phyloP scores from a whole-genome alignment of 306 rosid genomes.

The Acacia acuminata region DNA sequence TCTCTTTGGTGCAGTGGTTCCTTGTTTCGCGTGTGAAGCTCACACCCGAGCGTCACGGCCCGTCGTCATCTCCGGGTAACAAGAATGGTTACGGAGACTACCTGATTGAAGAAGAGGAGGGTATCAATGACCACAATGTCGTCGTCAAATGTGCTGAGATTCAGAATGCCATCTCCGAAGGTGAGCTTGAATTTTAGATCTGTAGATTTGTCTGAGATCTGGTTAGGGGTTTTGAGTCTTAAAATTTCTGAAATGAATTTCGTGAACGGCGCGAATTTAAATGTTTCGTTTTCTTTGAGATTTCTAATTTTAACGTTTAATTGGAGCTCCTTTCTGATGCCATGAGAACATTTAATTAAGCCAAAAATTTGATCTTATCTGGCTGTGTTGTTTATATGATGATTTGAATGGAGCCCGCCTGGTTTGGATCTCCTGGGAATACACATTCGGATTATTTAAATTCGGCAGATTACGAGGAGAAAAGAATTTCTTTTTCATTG shows the following conservation, averaged over 20 bases:
- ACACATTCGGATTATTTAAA: not conserved
- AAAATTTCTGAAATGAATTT: not conserved
- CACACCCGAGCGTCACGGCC: slow-evolving; percentile 48
- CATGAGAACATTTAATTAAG: not conserved
- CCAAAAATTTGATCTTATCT: not conserved
- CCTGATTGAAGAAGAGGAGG: slow-evolving; percentile 76
- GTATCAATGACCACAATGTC: slow-evolving; percentile 68
- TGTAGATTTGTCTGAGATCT: slow-evolving; percentile 24
- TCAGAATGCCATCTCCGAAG: slow-evolving; percentile 79
- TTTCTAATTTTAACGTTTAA: not conserved
- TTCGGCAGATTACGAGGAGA: not conserved
- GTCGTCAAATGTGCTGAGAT: slow-evolving; percentile 75
- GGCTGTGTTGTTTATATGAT: not conserved
- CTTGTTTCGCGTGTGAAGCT: slow-evolving; percentile 69
- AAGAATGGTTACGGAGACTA: slow-evolving; percentile 65
- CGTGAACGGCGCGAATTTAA: not conserved
- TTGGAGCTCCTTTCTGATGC: not conserved
- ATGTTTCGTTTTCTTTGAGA: not conserved
- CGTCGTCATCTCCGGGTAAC: slow-evolving; percentile 37
- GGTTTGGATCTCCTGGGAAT: not conserved
- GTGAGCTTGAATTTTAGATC: slow-evolving; percentile 34
- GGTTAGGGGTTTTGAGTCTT: not conserved
- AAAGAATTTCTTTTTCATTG: not conserved
- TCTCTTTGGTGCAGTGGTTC: slow-evolving; percentile 70
- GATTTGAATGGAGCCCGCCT: not conserved